A percentile compares a stretch with the other conserved stretches of the same genome.
These are phyloP conservation scores for Colletotrichum sp. DNA, from an alignment of 2,329 filamentous ascomycete genomes.

Conservation along the genomic window DNA sequence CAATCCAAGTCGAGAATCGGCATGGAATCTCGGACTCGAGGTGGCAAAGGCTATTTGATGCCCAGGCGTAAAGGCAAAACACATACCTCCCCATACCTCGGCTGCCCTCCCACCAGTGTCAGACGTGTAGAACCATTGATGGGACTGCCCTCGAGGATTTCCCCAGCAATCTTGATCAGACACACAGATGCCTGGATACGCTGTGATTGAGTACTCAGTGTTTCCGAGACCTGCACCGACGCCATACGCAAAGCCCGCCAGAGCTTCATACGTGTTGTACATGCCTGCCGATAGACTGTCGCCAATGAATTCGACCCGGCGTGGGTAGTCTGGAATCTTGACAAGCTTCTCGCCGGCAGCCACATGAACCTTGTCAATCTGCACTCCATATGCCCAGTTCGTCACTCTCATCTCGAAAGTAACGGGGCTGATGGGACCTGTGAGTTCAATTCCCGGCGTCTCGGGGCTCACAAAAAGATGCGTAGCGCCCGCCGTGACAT, in stretches of 20 bases:
- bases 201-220: constrained; percentile 63
- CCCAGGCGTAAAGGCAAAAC: constrained; percentile 5
- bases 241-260: constrained; percentile 61
- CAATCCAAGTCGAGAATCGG: background rate
- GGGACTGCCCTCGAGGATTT: constrained; percentile 51
- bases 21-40: background rate
- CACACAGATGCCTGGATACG: constrained; percentile 64
- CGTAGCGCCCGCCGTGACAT: constrained; percentile 60
- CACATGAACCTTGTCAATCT: constrained; percentile 59
- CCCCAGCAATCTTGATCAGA: constrained; percentile 62
- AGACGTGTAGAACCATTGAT: constrained; percentile 63
- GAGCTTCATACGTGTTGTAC: constrained; percentile 62
- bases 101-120: constrained; percentile 55
- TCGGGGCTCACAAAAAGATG: constrained; percentile 57
- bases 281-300: constrained; percentile 59
- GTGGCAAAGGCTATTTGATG: background rate
- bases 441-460: constrained; percentile 50
- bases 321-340: constrained; percentile 40
- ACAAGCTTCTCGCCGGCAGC: constrained; percentile 48
- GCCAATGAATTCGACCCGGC: constrained; percentile 48
- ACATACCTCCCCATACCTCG: constrained; percentile 47
- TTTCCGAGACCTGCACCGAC: constrained; percentile 62
- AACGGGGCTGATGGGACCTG: constrained; percentile 45
- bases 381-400: constrained; percentile 66
- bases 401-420: constrained; percentile 64